Base-by-base conservation (phyloP, 441 rosid species). In the Pelargonium citronellum region DNA sequence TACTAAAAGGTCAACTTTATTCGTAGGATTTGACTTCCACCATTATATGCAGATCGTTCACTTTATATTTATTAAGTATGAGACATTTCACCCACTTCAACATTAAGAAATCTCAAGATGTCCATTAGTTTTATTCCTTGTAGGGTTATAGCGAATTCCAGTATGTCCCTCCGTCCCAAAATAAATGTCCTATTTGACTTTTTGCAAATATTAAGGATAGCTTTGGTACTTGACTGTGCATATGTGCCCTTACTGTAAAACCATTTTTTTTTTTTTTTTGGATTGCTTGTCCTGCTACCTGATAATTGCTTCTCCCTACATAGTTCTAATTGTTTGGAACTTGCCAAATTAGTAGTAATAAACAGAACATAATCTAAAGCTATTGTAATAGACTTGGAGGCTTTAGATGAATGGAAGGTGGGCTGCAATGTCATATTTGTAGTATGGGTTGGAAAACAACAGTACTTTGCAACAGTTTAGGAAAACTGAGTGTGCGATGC, bases 321-420 rank as follows among this genome's bases (percentile, higher is more conserved):
- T 55, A 55, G 22, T 55, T 15, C 24, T 55, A 19, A 55, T 55
- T 55, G 61, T 55, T 16, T 55, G 61, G 19, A 55, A 55, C 61
- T 55, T 19, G 22, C 19, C 22, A 55, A 55, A 16, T 58, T 7
- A 58, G 30, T 19, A 58, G 30, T 58, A 58, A 58, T 17, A 17
- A 15, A 17, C 30, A 58, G 30, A 58, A 17, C 63, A 58, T 58
- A 58, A 19, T 58, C 7, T 1, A 7, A 6, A 58, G 30, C 9
- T 5, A 10, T 58, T 15, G 9, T 20, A 19, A 55, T 7, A 7
- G 8, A 55, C 24, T 15, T 55, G 24, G 22, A 55, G 61, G 61
- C 22, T 55, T 55, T 20, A 5, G 19, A 16, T 55, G 7, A 55
- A 55, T 55, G 10, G 61, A 55, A 55, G 19, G 3, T 51, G 39